Evolutionary conservation across 1,284 basidiomycete genomes (phyloP).

Genomic region (Ustilago hordei): DNA sequence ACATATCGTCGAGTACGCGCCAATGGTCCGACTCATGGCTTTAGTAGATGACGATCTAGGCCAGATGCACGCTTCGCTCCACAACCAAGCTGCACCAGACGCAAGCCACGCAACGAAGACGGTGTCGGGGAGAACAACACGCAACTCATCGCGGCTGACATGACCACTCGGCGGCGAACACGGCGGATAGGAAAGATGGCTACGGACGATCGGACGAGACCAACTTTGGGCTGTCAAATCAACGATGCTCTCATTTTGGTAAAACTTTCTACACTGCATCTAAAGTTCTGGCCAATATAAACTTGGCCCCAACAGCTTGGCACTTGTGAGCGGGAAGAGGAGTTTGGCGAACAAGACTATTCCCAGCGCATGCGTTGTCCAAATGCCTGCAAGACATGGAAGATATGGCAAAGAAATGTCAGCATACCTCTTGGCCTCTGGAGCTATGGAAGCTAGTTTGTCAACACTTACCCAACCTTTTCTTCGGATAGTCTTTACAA

Average conservation of each 20-base stretch:
- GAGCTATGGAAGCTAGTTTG: background rate
- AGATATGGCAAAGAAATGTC: background rate
- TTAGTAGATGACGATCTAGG: constrained; percentile 75
- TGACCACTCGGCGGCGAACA: constrained; percentile 9
- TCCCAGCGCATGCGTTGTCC: constrained; percentile 73
- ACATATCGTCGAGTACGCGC: constrained; percentile 76
- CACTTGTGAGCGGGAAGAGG: constrained; percentile 38
- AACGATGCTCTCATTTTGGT: constrained; percentile 3
- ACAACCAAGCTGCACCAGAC: background rate
- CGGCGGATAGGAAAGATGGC: constrained; percentile 25
- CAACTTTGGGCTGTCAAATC: constrained; percentile 14
- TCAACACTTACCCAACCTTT: constrained; percentile 70
- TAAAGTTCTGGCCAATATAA: constrained; percentile 47
- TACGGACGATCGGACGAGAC: constrained; percentile 9
- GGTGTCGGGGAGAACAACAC: constrained; percentile 16
- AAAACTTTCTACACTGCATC: constrained; percentile 1
- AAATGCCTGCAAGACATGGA: constrained; percentile 70
- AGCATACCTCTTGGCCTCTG: background rate
- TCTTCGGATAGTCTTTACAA: constrained; percentile 69
- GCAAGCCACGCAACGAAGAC: background rate
- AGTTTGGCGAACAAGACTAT: constrained; percentile 72
- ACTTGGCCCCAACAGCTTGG: constrained; percentile 30
- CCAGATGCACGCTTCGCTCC: constrained; percentile 16
- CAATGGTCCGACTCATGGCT: constrained; percentile 79
- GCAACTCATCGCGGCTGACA: constrained; percentile 22